These are phyloP conservation scores for Coprinopsis cinerea DNA, from an alignment of 768 basidiomycete genomes.

Conservation along the genomic window DNA sequence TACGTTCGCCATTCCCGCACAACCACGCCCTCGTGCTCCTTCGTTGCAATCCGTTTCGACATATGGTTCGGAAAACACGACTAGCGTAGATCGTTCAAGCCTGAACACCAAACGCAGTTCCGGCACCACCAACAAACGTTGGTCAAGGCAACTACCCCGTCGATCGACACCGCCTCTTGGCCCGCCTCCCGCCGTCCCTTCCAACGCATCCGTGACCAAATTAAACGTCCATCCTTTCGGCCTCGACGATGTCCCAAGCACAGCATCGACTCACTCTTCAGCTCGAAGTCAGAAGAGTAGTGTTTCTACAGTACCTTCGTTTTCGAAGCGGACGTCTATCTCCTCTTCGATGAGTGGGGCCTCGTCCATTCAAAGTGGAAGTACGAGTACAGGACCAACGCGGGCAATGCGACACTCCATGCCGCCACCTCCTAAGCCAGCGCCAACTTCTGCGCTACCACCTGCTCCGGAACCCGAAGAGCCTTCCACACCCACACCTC, in stretches of 20 bases:
- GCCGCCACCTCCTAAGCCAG: slow-evolving; percentile 69
- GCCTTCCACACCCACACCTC: slow-evolving; percentile 17
- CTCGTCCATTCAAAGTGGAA: slow-evolving; percentile 28
- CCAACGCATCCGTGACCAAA: slow-evolving; percentile 21
- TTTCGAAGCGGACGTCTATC: slow-evolving; percentile 47
- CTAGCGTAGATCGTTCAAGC: slow-evolving; percentile 31
- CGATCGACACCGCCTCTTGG: slow-evolving; percentile 54
- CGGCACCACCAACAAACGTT: slow-evolving; percentile 32
- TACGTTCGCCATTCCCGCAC: slow-evolving; percentile 15
- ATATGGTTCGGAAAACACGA: slow-evolving; percentile 33
- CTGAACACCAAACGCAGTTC: slow-evolving; percentile 30
- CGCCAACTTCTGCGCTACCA: slow-evolving; percentile 64
- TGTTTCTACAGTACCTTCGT: slow-evolving; percentile 40
- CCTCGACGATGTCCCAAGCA: slow-evolving; percentile 29
- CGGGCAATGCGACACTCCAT: slow-evolving; percentile 49
- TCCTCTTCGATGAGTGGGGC: slow-evolving; percentile 43
- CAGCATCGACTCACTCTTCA: slow-evolving; percentile 31
- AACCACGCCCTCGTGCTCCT: slow-evolving; percentile 34
- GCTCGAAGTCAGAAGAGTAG: slow-evolving; percentile 36
- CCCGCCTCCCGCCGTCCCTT: slow-evolving; percentile 47
- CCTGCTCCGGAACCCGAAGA: slow-evolving; percentile 48
- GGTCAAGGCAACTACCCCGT: slow-evolving; percentile 52
- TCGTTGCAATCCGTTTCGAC: slow-evolving; percentile 44
- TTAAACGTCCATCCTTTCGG: slow-evolving; percentile 26
- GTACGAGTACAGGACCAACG: slow-evolving; percentile 12